Evolutionary conservation across 306 rosid genomes (phyloP).

Genomic region (Calophaca sinica): DNA sequence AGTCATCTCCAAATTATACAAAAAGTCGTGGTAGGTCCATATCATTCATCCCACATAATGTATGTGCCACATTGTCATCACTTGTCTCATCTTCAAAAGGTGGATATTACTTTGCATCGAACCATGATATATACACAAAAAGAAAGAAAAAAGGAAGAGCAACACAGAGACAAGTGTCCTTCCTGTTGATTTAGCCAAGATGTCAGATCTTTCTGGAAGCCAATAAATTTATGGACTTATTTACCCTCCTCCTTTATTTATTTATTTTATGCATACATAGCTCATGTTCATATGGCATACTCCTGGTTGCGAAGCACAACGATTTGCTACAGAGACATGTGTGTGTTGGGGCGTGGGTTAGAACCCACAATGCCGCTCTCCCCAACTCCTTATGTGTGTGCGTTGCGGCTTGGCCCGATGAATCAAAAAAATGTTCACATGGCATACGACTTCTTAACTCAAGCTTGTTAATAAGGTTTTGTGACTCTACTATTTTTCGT

Average conservation of each 20-base stretch:
- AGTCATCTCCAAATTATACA: slow-evolving; percentile 41
- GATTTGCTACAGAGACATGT: too few relatives aligned
- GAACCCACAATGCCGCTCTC: too few relatives aligned
- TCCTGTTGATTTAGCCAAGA: neutral
- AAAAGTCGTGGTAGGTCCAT: slow-evolving; percentile 30
- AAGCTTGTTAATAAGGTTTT: too few relatives aligned
- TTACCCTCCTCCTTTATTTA: neutral
- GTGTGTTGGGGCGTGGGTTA: too few relatives aligned
- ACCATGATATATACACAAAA: neutral
- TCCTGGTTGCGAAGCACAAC: too few relatives aligned
- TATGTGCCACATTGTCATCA: neutral
- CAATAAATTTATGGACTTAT: neutral
- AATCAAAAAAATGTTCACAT: too few relatives aligned
- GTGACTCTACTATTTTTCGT: neutral
- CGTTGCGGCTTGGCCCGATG: too few relatives aligned
- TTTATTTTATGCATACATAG: neutral
- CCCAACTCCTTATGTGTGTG: too few relatives aligned
- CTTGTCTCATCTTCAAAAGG: slow-evolving; percentile 16
- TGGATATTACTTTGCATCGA: slow-evolving; percentile 3
- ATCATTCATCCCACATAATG: slow-evolving; percentile 9
- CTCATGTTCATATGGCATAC: neutral
- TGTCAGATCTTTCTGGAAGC: neutral
- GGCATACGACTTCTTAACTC: neutral
- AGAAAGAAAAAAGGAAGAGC: neutral
- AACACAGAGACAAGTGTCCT: neutral